A percentile compares a stretch with the other conserved stretches of the same genome.
Evolutionary conservation across 768 basidiomycete species (phyloP).

Genomic region (Hortiboletus campestris): DNA sequence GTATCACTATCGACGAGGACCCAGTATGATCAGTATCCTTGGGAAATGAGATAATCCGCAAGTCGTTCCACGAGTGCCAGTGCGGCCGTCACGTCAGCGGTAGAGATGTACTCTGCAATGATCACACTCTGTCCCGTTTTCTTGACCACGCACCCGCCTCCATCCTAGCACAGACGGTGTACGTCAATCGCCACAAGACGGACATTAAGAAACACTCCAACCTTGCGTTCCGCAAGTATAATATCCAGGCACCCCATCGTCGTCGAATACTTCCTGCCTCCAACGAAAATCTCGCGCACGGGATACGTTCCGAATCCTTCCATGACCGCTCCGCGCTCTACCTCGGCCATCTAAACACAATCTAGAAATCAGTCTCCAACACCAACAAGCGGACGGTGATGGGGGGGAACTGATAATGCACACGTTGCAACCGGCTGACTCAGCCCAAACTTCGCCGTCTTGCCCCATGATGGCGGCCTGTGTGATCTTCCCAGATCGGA

Average conservation of each 20-base stretch:
- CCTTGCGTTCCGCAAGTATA: constrained; percentile 25
- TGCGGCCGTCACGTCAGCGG: constrained; percentile 4
- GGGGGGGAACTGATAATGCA: constrained; percentile 8
- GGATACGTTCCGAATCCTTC: constrained; percentile 21
- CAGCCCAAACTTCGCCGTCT: constrained; percentile 33
- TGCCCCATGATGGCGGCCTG: constrained; percentile 56
- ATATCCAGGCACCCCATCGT: constrained; percentile 29
- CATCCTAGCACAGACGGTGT: constrained; percentile 3
- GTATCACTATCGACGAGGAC: background rate
- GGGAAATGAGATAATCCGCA: constrained; percentile 23
- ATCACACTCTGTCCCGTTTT: constrained; percentile 27
- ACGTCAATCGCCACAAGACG: background rate
- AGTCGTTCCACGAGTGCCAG: constrained; percentile 22
- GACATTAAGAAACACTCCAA: background rate
- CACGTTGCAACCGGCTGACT: constrained; percentile 27
- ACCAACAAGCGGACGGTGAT: no score
- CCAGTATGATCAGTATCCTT: constrained; percentile 18
- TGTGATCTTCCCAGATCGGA: constrained; percentile 69
- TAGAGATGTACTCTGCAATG: constrained; percentile 21
- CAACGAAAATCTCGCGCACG: constrained; percentile 21
- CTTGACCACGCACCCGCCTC: constrained; percentile 26
- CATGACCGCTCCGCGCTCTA: constrained; percentile 19
- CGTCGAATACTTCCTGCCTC: constrained; percentile 22
- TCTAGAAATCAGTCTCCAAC: background rate
- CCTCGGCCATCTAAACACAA: constrained; percentile 20